Base-by-base conservation (phyloP, 2,329 filamentous ascomycete genomes). In the Annulohypoxylon truncatum region DNA sequence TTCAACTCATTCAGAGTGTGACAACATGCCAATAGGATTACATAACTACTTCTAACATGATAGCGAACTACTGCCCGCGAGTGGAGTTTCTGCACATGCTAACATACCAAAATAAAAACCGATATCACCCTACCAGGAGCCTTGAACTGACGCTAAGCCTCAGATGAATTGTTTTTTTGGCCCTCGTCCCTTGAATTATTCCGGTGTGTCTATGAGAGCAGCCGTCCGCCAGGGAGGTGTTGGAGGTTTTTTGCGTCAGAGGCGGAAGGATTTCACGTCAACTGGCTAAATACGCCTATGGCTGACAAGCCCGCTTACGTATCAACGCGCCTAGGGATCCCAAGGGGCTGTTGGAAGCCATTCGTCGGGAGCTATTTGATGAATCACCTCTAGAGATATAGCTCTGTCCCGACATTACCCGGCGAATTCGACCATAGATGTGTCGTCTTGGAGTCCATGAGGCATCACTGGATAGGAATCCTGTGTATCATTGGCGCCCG, bases 241-340 rank as follows among this genome's bases (percentile, higher is more conserved):
- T 54, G 52, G 52, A 24, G 24, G 18, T 29, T 54, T 54, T 47
- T 38, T 53, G 57, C 57, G 57, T 42, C 50, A 61, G 57, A 54
- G 31, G 59, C 59, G 51, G 52, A 28, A 62, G 35, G 35, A 55
- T 55, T 61, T 31, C 50, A 8, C 28, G 15, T 31, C 28, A 7
- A 35, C 20, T 48, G 58, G 51, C 24, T 48, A 31, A 48, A 29
- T 24, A 31, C 47, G n/a, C 13, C 4, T 15, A 42, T 35, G 58
- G 44, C 51, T 56, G 51, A 56, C 52, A 31, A 38, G 33, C 15
- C 9, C 12, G 51, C 52, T 54, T 33, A 51, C 44, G 26, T 51
- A 35, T 46, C 51, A 26, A 9, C 44, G 28, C 15, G 33, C 15
- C 3, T 20, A 42, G 4, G 42, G n/a, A 7, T 15, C 7, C 35